A percentile compares a stretch with the other conserved stretches of the same genome.
Conservation (phyloP, 2,329 filamentous ascomycete species). For the Xylaria sp. region DNA sequence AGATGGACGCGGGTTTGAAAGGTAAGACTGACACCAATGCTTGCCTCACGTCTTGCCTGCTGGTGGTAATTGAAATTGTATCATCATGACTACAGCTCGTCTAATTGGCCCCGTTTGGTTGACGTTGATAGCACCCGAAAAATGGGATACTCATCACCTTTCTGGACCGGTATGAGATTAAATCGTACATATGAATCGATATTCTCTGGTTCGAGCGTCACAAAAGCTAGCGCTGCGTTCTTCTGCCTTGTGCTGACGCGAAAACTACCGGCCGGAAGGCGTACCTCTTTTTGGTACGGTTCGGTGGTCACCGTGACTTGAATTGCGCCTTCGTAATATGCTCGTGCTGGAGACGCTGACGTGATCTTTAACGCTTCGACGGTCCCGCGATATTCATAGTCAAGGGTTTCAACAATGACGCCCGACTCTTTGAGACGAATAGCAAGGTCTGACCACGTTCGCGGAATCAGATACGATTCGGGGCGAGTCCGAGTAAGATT, state of each 20-base stretch:
- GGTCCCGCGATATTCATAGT: slow-evolving; percentile 38
- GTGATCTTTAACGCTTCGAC: slow-evolving; percentile 40
- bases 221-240: slow-evolving; percentile 45
- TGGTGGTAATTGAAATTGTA: not conserved
- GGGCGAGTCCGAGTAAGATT: slow-evolving; percentile 42
- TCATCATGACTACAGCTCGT: slow-evolving; percentile 21
- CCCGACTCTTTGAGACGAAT: slow-evolving; percentile 39
- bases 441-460: slow-evolving; percentile 41
- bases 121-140: slow-evolving; percentile 37
- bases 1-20: not conserved
- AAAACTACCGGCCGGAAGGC: slow-evolving; percentile 42
- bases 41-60: not conserved
- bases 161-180: slow-evolving; percentile 41
- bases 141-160: slow-evolving; percentile 44
- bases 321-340: slow-evolving; percentile 44
- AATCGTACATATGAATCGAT: slow-evolving; percentile 45
- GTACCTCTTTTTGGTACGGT: slow-evolving; percentile 30
- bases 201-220: slow-evolving; percentile 45
- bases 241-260: slow-evolving; percentile 41
- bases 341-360: slow-evolving; percentile 32
- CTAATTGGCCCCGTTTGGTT: not conserved
- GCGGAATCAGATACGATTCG: slow-evolving; percentile 44
- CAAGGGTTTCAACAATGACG: slow-evolving; percentile 40
- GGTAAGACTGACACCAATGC: not conserved
- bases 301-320: slow-evolving; percentile 42